Evolutionary conservation across 768 basidiomycete genomes (phyloP), one percentile per base, ranked within the genome.

Genomic region (Amyloporia xantha): DNA sequence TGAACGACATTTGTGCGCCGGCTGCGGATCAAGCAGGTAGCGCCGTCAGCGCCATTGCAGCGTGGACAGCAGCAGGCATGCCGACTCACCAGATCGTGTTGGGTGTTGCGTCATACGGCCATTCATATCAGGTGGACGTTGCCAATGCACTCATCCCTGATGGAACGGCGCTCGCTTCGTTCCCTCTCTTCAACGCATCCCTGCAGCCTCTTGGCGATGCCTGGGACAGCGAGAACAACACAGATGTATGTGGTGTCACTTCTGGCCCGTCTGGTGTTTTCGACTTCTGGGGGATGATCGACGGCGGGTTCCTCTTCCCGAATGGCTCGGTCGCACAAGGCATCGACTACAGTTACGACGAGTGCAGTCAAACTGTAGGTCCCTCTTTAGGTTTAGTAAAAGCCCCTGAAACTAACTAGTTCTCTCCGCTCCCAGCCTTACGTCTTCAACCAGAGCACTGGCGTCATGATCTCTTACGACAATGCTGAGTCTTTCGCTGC

Each of bases 61-160:
- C 79, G 2, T 96, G 93, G 94, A 78, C 73, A 0, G 55, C 59
- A 0, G 91, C 91, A 33, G 87, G 88, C 10, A 82, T 97, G 67
- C 86, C 91, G 15, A 66, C 73, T 6, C 66, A 74, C 45, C 68
- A 86, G 68, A 82, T 95, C 49, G 79, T 91, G 24, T 78, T 97
- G 5, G 94, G 92, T 46, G 81, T 95, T 0, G 79, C 92, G 11
- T 70, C 84, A 15, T 95, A 91, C 66, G 90, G 89, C 0, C 91
- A 91, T 66, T 81, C 88, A 19, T 93, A 72, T 72, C 19, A 54
- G 10, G 72, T 77, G 33, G 59, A 71, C 6, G 40, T 61, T 3
- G 55, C 50, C 17, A 54, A 66, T 28, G 78, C 78, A 0, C 58
- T 75, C 50, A 67, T 72, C n/a, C 59, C 62, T 23, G 45, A 56